phyloP scores from a whole-genome alignment of 1,284 basidiomycete genomes.

The Leccinum subfulvum region DNA sequence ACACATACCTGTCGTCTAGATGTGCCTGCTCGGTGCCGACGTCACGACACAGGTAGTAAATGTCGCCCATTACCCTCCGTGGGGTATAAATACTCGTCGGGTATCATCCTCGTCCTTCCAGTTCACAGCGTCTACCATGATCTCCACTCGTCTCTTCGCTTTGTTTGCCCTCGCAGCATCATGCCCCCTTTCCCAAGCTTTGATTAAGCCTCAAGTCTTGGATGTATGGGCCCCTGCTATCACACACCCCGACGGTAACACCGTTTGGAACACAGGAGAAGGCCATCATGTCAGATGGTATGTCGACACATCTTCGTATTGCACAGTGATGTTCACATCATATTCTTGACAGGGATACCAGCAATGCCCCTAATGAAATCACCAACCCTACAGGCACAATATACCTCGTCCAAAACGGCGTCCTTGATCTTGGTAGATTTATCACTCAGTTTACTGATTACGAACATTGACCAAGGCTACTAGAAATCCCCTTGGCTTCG shows the following conservation, averaged over 20 bases:
- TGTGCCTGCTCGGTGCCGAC: not conserved
- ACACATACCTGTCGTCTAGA: not conserved
- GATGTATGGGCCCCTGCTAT: constrained; percentile 41
- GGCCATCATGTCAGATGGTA: constrained; percentile 39
- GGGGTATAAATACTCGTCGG: constrained; percentile 3
- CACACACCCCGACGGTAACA: constrained; percentile 27
- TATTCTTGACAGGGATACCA: constrained; percentile 34
- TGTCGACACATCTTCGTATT: constrained; percentile 5
- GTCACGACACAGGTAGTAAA: not conserved
- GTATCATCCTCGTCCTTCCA: not conserved
- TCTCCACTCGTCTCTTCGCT: constrained; percentile 10
- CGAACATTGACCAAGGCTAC: not conserved
- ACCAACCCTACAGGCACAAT: constrained; percentile 38
- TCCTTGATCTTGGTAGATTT: constrained; percentile 34
- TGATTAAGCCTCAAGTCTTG: constrained; percentile 7
- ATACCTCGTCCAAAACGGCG: constrained; percentile 30
- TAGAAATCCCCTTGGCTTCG: constrained; percentile 22
- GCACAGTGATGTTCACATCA: not conserved
- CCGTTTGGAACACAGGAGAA: constrained; percentile 36
- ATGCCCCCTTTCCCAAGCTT: constrained; percentile 7
- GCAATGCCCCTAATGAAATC: constrained; percentile 32
- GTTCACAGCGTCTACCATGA: constrained; percentile 5
- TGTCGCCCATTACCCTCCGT: not conserved
- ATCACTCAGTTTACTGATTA: not conserved
- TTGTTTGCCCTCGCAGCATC: constrained; percentile 14